Percentiles rank a stretch among this genome's conserved stretches.
Evolutionary conservation across 495 filamentous ascomycete species (phyloP).

Genomic region (Pseudoneurospora amorphoporcata): DNA sequence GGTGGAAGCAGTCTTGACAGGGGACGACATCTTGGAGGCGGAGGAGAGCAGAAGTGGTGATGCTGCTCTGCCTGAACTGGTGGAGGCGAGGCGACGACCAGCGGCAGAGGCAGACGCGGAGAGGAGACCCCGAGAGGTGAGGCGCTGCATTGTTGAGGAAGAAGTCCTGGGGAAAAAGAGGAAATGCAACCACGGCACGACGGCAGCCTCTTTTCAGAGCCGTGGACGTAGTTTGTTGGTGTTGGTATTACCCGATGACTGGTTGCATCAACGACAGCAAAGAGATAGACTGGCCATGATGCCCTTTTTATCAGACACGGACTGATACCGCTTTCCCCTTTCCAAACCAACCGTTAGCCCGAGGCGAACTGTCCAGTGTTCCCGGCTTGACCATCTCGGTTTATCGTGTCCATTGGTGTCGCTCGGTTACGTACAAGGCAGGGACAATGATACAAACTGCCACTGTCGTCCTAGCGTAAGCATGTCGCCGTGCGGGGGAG

Average conservation of each 20-base stretch:
- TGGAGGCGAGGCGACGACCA: conserved; percentile 4
- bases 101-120: conserved; percentile 15
- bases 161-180: background rate
- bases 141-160: conserved; percentile 25
- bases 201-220: background rate
- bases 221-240: background rate
- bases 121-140: conserved; percentile 13
- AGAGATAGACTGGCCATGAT: background rate
- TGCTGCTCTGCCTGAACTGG: conserved; percentile 4
- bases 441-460: background rate
- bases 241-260: background rate
- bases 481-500: background rate
- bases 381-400: background rate
- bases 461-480: background rate
- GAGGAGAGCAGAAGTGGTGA: conserved; percentile 11
- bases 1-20: conserved; percentile 14
- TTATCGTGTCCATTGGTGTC: background rate
- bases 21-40: conserved; percentile 28
- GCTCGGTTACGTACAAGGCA: background rate
- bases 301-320: background rate
- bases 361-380: background rate
- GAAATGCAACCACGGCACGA: background rate
- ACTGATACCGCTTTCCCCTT: background rate
- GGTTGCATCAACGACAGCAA: background rate
- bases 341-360: background rate